These are phyloP conservation scores for Neospora caninum DNA, from an alignment of 169 alveolate genomes.

Conservation along the genomic window DNA sequence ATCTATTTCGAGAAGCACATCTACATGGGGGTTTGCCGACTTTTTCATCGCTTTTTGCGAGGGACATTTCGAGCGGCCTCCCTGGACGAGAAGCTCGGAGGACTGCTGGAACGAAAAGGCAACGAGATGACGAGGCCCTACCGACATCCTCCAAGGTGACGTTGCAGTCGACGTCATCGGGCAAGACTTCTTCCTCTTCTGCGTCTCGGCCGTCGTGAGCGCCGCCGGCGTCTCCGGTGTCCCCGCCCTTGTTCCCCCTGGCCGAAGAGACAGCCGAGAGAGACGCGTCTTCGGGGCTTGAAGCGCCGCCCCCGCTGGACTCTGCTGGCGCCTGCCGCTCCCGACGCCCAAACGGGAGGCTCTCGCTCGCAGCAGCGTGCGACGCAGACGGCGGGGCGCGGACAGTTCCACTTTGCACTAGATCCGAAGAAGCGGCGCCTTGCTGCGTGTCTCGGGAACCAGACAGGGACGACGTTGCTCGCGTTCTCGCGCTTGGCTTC, in stretches of 20 bases:
- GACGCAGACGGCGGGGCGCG: background rate
- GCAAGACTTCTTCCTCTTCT: background rate
- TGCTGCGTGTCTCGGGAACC: too few relatives aligned
- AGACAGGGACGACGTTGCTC: background rate
- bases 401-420: background rate
- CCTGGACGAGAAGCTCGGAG: too few relatives aligned
- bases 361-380: background rate
- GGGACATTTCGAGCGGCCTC: too few relatives aligned
- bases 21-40: too few relatives aligned
- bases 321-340: background rate
- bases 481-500: background rate
- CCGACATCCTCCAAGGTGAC: slow-evolving; percentile 16
- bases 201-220: background rate
- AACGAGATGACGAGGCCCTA: background rate
- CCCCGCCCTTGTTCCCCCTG: too few relatives aligned
- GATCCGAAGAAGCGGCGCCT: background rate
- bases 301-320: background rate
- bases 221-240: too few relatives aligned
- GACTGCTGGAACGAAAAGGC: too few relatives aligned
- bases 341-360: too few relatives aligned
- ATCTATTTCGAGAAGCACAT: too few relatives aligned
- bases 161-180: background rate
- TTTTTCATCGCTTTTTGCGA: too few relatives aligned
- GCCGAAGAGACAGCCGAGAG: too few relatives aligned
- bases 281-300: too few relatives aligned